Base-by-base conservation (phyloP, 2,329 filamentous ascomycete species). In the Epicoccum nigrum region DNA sequence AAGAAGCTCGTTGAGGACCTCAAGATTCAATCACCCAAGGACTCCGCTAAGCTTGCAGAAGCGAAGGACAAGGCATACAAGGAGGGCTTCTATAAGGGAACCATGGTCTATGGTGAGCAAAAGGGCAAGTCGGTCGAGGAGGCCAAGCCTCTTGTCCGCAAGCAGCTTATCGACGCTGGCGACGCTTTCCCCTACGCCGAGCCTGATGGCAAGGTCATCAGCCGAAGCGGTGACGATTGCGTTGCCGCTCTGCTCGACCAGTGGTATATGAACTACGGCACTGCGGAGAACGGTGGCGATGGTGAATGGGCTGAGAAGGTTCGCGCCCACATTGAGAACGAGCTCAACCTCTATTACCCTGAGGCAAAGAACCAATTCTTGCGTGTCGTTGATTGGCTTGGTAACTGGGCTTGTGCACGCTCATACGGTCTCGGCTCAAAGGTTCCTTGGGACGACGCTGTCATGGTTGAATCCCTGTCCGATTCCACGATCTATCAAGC, bases 41-140 rank as follows among this genome's bases (percentile, higher is more conserved):
- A 99, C 70, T 84, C 87, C 28, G 94, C 90, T 71, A 88, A 92
- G 75, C 85, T 99, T 38, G 89, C 89, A 37, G 89, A 97, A 74
- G 94, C 94, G 37, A 99, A 99, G 78, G 93, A 97, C 62, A 79
- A 95, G 60, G 92, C 94, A 0, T 99, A 99, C 82, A 96, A 94
- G 76, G 92, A 97, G 70, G 94, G 92, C 13, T 97, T 90, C 80
- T 99, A 99, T 79, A 92, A 96, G 77, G 94, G 94, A 60, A 88
- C 83, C 51, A 90, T 99, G 86, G 80, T 92, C 58, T 83, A 90
- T 55, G 94, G 94, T 50, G 89, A 96, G 23, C 96, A 89, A 77
- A 89, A 87, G 73, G 94, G 93, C 43, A 84, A 93, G 75, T 83
- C 89, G 60, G 94, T 99, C 7, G 88, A 94, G 71, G 83, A 84